phyloP scores from a whole-genome alignment of 1,284 basidiomycete species.

The Ustilago cynodontis region DNA sequence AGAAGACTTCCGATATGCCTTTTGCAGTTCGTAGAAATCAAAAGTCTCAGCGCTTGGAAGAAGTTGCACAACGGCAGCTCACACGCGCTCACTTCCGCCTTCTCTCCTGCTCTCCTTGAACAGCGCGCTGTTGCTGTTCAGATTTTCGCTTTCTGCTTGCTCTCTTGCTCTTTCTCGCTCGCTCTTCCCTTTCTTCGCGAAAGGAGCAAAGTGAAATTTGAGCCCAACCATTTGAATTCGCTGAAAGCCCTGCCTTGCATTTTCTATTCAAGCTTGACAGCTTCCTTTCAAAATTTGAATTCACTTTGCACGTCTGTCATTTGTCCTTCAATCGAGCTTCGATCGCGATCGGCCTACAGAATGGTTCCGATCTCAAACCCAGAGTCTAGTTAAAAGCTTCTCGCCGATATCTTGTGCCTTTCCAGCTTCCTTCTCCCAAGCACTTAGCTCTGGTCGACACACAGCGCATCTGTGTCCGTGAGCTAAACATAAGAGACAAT shows the following conservation, averaged over 20 bases:
- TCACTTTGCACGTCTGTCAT: constrained; percentile 2
- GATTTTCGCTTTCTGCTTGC: constrained; percentile 19
- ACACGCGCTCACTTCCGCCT: background rate
- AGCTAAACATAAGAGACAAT: no score
- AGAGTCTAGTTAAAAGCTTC: background rate
- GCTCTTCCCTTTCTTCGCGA: constrained; percentile 23
- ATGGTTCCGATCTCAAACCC: background rate
- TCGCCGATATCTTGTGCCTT: no score
- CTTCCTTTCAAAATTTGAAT: constrained; percentile 13
- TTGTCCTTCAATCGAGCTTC: background rate
- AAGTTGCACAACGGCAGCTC: constrained; percentile 16
- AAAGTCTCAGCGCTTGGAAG: constrained; percentile 4
- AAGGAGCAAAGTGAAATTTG: background rate
- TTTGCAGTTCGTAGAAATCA: constrained; percentile 12
- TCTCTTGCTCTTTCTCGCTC: background rate
- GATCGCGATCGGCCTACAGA: background rate
- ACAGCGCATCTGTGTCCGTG: no score
- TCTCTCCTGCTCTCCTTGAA: background rate
- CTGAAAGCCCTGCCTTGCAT: background rate
- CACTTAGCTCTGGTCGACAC: no score
- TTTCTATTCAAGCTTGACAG: constrained; percentile 11
- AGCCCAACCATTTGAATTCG: constrained; percentile 5
- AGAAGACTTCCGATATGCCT: constrained; percentile 3
- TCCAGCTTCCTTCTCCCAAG: background rate
- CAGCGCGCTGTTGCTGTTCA: constrained; percentile 14